Evolutionary conservation across 352 stramenopile genomes (phyloP).

Genomic region (Phytophthora megakarya): DNA sequence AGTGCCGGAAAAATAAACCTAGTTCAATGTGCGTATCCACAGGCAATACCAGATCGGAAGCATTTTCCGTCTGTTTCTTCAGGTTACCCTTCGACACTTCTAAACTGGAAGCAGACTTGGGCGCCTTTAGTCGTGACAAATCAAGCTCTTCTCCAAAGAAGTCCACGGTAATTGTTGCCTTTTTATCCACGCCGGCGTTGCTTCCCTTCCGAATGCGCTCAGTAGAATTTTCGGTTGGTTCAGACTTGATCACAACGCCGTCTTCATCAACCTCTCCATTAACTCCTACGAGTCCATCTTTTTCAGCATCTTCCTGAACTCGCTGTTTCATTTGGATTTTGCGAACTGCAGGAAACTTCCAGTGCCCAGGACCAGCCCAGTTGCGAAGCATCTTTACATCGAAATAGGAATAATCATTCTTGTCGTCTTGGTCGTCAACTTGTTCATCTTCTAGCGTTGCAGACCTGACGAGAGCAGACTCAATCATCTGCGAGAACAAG

Average conservation of each 20-base stretch:
- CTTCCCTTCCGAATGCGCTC: constrained; percentile 30
- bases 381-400: constrained; percentile 85
- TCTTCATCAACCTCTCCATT: constrained; percentile 42
- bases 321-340: constrained; percentile 50
- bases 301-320: constrained; percentile 29
- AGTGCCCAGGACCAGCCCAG: constrained; percentile 75
- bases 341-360: constrained; percentile 69
- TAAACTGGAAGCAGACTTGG: constrained; percentile 42
- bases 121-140: constrained; percentile 48
- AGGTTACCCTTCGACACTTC: constrained; percentile 56
- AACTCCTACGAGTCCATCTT: constrained; percentile 32
- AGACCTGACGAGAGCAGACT: constrained; percentile 73
- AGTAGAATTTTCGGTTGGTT: constrained; percentile 18
- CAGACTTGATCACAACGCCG: constrained; percentile 32
- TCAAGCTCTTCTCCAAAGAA: constrained; percentile 63
- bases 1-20: constrained; percentile 73
- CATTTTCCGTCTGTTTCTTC: constrained; percentile 58
- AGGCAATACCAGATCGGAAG: constrained; percentile 70
- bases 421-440: constrained; percentile 40
- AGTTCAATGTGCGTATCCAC: constrained; percentile 80
- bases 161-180: constrained; percentile 47
- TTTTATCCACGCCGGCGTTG: constrained; percentile 47
- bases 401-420: constrained; percentile 84
- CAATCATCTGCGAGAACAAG: constrained; percentile 72
- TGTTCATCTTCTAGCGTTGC: constrained; percentile 48